Evolutionary conservation across 1,284 basidiomycete genomes (phyloP), one percentile per base, ranked within the genome.

Genomic region (Gomphus bonarii): DNA sequence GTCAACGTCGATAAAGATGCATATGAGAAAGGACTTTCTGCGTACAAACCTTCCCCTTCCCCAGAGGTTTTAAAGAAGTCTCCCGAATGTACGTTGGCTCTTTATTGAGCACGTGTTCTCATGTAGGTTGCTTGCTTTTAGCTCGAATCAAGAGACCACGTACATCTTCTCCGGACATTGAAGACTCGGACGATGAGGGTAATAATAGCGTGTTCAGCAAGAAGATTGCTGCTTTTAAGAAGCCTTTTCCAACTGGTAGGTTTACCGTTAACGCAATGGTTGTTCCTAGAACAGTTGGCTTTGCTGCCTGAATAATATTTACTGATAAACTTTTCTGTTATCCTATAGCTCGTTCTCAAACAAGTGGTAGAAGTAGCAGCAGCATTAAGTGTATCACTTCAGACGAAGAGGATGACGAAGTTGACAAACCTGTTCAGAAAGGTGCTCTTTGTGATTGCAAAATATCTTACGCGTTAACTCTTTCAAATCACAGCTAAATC

Each of bases 181-280:
- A 76, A 18, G 71, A 73, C 18, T 72, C 69, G 6, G 67, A 63
- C n/a, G 65, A 68, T 9, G 67, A 65, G 14, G 59, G 69, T 1
- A 68, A 66, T 30, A 74, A 78, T 0, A 25, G 22, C 36, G 25
- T 30, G 1, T 84, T 89, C 62, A 75, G 80, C 4, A 73, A 80
- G 43, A 72, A 76, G 2, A 69, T 88, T 36, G 80, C 75, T 20
- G 77, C 75, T 55, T 89, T 85, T 68, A 84, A 80, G 64, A 84
- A 83, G 50, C 60, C 58, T 62, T 78, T 80, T 1, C 75, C 81
- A 22, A 38, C 20, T 18, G 52, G 52, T 54, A 43, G 12, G 31
- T 51, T 38, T n/a, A 20, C 1, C 50, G 10, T 28, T 35, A 11
- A 28, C n/a, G 14, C 16, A 12, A 5, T 10, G 18, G 3, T 38